Percentiles rank a stretch among this genome's conserved stretches.
These are phyloP conservation scores for Neopestalotiopsis sp. DNA, from an alignment of 2,329 filamentous ascomycete genomes.

Conservation along the genomic window DNA sequence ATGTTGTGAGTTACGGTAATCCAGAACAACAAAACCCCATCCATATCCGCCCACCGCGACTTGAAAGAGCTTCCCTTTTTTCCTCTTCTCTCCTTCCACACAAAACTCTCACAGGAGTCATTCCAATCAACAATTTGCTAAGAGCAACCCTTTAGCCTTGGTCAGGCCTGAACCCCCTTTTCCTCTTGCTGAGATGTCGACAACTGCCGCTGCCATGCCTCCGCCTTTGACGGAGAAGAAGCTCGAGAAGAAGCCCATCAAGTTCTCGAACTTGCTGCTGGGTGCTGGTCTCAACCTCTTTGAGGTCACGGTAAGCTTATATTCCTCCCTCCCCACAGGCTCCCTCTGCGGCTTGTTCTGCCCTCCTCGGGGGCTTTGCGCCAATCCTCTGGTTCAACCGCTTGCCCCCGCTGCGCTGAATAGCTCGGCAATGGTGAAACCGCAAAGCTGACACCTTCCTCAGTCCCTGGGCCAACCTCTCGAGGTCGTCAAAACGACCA, in stretches of 20 bases:
- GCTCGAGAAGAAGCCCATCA: slow-evolving; percentile 99
- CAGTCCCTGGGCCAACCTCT: slow-evolving; percentile 71
- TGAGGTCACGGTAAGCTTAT: slow-evolving; percentile 63
- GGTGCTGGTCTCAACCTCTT: slow-evolving; percentile 96
- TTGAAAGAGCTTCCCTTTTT: background rate
- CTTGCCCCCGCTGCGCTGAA: too few species aligned
- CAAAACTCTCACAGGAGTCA: slow-evolving; percentile 71
- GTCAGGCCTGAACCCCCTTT: slow-evolving; percentile 80
- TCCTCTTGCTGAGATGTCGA: slow-evolving; percentile 65
- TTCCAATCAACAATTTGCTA: slow-evolving; percentile 4
- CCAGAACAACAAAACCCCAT: slow-evolving; percentile 22
- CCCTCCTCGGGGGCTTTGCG: background rate
- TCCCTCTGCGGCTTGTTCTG: background rate
- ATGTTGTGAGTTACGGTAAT: background rate
- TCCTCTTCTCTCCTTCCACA: slow-evolving; percentile 30
- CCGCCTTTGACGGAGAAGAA: slow-evolving; percentile 46
- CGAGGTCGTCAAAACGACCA: slow-evolving; percentile 99
- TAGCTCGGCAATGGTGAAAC: too few species aligned
- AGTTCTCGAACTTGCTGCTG: slow-evolving; percentile 98
- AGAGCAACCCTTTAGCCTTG: slow-evolving; percentile 87
- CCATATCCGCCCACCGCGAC: slow-evolving; percentile 19
- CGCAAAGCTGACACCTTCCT: background rate
- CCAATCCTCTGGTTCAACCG: background rate
- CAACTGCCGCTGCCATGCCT: slow-evolving; percentile 56
- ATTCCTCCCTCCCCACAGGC: background rate